Conservation (phyloP, 345 rosid genomes). For the Noccaea caerulescens region DNA sequence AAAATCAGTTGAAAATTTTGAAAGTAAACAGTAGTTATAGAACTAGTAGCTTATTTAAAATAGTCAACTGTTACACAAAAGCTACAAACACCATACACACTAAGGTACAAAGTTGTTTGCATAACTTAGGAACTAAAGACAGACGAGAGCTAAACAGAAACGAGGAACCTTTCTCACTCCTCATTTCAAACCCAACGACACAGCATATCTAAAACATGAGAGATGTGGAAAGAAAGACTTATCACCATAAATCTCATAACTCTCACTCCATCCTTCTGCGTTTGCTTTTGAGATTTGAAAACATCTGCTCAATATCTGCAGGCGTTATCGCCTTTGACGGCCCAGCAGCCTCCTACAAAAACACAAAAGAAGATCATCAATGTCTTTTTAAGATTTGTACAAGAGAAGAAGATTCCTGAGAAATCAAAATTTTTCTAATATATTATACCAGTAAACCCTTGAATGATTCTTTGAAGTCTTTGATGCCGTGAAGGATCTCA, state of each 20-base stretch:
- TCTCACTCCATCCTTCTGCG: constrained; percentile 60
- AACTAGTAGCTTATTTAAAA: constrained; percentile 21
- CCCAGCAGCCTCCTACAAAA: constrained; percentile 70
- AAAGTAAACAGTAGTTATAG: not conserved
- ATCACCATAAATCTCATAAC: constrained; percentile 16
- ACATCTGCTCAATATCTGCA: constrained; percentile 80
- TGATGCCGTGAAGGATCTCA: constrained; percentile 86
- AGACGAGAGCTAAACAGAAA: constrained; percentile 8
- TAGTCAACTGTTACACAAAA: constrained; percentile 9
- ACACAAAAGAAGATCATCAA: not conserved
- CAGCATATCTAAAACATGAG: constrained; percentile 23
- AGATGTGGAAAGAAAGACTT: not conserved
- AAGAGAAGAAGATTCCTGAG: not conserved
- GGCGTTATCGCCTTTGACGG: constrained; percentile 83
- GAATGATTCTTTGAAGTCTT: constrained; percentile 78
- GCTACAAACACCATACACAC: constrained; percentile 35
- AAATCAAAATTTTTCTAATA: not conserved
- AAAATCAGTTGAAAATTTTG: not conserved
- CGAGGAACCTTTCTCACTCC: constrained; percentile 16
- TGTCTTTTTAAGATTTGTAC: constrained; percentile 2
- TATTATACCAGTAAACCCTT: constrained; percentile 66
- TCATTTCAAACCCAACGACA: constrained; percentile 22
- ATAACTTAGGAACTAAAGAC: constrained; percentile 31
- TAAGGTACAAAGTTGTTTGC: constrained; percentile 23
- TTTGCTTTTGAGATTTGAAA: constrained; percentile 89